Conservation (phyloP, 2,329 filamentous ascomycete genomes). For the Clarireedia homoeocarpa region DNA sequence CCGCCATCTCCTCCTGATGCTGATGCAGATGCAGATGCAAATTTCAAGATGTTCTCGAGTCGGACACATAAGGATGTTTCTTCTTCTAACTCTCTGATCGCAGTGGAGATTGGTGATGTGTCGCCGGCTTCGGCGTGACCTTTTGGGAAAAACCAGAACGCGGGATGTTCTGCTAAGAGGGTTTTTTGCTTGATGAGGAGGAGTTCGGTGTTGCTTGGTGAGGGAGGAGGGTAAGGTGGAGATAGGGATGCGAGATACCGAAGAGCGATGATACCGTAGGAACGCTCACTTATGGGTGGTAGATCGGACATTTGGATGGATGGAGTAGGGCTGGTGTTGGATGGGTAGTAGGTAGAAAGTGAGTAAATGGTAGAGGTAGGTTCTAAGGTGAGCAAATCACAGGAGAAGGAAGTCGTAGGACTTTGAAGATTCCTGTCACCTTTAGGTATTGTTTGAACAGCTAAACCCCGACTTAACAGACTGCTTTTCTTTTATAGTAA, state of each 20-base stretch:
- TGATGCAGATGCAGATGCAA: neutral
- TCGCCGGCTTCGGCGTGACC: slow-evolving; percentile 15
- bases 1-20: neutral
- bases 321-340: neutral
- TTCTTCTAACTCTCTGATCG: slow-evolving; percentile 14
- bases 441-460: no score
- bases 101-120: slow-evolving; percentile 2
- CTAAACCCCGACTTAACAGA: no score
- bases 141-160: slow-evolving; percentile 19
- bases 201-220: slow-evolving; percentile 12
- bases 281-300: slow-evolving; percentile 14
- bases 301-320: neutral
- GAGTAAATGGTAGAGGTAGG: no score
- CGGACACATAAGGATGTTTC: slow-evolving; percentile 13
- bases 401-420: no score
- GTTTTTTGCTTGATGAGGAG: slow-evolving; percentile 17
- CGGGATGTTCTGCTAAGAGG: neutral
- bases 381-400: no score
- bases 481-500: no score
- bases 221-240: neutral
- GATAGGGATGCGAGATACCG: slow-evolving; percentile 5
- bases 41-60: slow-evolving; percentile 4
- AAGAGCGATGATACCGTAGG: slow-evolving; percentile 17
- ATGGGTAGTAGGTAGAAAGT: neutral
- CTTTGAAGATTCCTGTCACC: no score